phyloP scores from a whole-genome alignment of 257 asterid genomes.

The Scutellaria baicalensis region DNA sequence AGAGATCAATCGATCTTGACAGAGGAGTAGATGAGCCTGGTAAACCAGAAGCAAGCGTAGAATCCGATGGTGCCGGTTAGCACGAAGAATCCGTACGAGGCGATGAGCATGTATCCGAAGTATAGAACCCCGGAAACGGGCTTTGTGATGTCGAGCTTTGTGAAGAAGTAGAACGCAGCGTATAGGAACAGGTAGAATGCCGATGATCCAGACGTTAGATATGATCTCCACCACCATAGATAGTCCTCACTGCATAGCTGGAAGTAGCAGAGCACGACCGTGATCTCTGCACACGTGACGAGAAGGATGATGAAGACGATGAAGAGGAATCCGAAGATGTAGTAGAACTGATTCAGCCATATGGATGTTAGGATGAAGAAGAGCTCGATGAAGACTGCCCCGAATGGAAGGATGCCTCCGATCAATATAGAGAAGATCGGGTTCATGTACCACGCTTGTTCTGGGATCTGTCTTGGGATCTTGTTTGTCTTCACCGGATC shows the following conservation, averaged over 20 bases:
- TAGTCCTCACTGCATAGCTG: constrained; percentile 84
- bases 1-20: constrained; percentile 62
- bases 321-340: constrained; percentile 72
- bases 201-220: constrained; percentile 63
- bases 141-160: constrained; percentile 71
- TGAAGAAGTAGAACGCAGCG: constrained; percentile 73
- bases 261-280: constrained; percentile 74
- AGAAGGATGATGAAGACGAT: constrained; percentile 58
- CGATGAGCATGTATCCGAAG: constrained; percentile 75
- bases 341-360: constrained; percentile 81
- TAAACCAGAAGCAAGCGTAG: constrained; percentile 73
- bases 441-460: constrained; percentile 72
- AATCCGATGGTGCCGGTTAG: constrained; percentile 81
- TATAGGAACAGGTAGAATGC: constrained; percentile 69
- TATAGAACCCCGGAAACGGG: constrained; percentile 62
- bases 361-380: constrained; percentile 79
- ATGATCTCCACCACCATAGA: constrained; percentile 88
- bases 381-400: constrained; percentile 80
- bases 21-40: constrained; percentile 75
- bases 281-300: constrained; percentile 68
- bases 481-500: constrained; percentile 70
- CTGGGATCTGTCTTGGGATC: constrained; percentile 70
- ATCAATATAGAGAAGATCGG: constrained; percentile 50
- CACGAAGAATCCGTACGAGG: constrained; percentile 66
- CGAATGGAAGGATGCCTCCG: constrained; percentile 73